Percentiles rank a stretch among this genome's conserved stretches.
Conservation (phyloP, 2,329 filamentous ascomycete genomes). For the Allantophomopsis cytisporea region DNA sequence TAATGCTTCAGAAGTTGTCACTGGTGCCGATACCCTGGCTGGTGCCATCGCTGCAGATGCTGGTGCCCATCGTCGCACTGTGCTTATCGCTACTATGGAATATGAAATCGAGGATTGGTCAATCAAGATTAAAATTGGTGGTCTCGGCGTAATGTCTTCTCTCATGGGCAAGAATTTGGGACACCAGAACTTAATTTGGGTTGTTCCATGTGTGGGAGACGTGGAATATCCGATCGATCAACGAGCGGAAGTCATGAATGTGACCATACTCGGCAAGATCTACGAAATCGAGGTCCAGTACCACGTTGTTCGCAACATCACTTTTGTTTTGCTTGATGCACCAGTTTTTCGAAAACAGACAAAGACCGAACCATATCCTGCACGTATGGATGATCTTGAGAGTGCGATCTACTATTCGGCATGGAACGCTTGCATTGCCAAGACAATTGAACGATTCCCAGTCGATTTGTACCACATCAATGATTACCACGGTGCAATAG, state of each 20-base stretch:
- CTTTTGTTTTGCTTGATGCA: slow-evolving; percentile 51
- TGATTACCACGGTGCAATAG: slow-evolving; percentile 48
- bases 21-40: not conserved
- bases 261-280: slow-evolving; percentile 42
- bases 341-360: slow-evolving; percentile 52
- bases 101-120: slow-evolving; percentile 57
- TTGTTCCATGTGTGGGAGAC: slow-evolving; percentile 45
- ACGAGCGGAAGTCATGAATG: slow-evolving; percentile 42
- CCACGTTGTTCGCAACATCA: slow-evolving; percentile 48
- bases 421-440: slow-evolving; percentile 56
- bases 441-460: slow-evolving; percentile 44
- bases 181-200: slow-evolving; percentile 50
- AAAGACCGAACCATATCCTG: slow-evolving; percentile 46
- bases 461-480: slow-evolving; percentile 51
- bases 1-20: no score
- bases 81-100: slow-evolving; percentile 56
- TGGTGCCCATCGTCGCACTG: slow-evolving; percentile 27
- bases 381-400: slow-evolving; percentile 54
- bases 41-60: slow-evolving; percentile 2
- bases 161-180: slow-evolving; percentile 51
- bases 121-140: slow-evolving; percentile 58
- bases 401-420: slow-evolving; percentile 54
- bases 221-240: slow-evolving; percentile 46
- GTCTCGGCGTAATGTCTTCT: slow-evolving; percentile 55
- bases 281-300: slow-evolving; percentile 51